Conservation (phyloP, 2,329 filamentous ascomycete species). For the Plectosphaerella cucumerina region DNA sequence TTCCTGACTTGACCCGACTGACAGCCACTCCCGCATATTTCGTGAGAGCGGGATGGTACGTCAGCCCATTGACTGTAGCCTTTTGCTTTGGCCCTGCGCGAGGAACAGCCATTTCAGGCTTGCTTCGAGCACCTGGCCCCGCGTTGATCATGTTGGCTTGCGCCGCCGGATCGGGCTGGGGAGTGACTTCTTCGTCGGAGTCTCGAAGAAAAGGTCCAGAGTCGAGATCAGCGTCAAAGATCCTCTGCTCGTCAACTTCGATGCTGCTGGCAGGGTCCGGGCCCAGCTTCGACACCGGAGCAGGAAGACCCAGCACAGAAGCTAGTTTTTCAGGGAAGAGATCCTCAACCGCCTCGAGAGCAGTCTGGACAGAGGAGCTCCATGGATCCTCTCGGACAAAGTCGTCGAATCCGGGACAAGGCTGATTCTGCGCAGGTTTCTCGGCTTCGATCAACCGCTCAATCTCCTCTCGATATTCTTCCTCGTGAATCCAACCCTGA, state of each 20-base stretch:
- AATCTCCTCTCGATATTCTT: constrained; percentile 70
- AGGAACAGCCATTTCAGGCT: no score
- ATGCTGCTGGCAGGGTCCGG: constrained; percentile 38
- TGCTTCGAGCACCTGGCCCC: no score
- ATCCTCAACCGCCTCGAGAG: constrained; percentile 80
- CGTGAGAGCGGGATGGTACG: not conserved
- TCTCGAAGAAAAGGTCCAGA: constrained; percentile 45
- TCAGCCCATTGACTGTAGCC: constrained; percentile 13
- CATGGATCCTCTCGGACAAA: constrained; percentile 55
- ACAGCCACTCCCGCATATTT: constrained; percentile 6
- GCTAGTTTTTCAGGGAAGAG: constrained; percentile 68
- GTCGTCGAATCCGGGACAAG: constrained; percentile 54
- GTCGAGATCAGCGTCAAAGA: constrained; percentile 42
- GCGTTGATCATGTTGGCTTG: no score
- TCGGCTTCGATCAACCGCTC: constrained; percentile 62
- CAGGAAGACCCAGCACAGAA: constrained; percentile 37
- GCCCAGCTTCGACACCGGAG: constrained; percentile 21
- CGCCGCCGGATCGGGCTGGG: not conserved
- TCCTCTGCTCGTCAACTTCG: constrained; percentile 61
- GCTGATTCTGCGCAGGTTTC: constrained; percentile 38
- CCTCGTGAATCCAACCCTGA: constrained; percentile 91
- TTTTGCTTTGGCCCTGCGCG: not conserved
- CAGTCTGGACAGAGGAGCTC: constrained; percentile 65
- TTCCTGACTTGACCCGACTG: constrained; percentile 36
- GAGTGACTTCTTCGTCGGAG: constrained; percentile 45